Conservation (phyloP, 805 yeast species). For the Myxozyma monticola region DNA sequence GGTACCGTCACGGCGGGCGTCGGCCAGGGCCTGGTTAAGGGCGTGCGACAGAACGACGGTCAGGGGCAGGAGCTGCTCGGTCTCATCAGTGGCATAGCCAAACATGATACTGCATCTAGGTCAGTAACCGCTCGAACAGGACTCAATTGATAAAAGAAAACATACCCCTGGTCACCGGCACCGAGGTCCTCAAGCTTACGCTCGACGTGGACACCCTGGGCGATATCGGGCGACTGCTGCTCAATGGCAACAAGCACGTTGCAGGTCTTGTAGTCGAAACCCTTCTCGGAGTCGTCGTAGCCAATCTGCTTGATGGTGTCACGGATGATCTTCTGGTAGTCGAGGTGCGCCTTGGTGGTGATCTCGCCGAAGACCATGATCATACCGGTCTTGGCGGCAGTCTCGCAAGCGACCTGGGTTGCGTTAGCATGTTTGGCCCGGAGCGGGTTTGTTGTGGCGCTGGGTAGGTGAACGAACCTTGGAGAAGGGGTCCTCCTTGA, state of each 20-base stretch:
- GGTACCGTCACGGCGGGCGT: slow-evolving; percentile 94
- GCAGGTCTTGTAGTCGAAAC: slow-evolving; percentile 99
- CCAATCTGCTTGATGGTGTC: slow-evolving; percentile 99
- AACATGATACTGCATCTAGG: slow-evolving; percentile 78
- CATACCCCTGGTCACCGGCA: slow-evolving; percentile 92
- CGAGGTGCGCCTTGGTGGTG: slow-evolving; percentile 92
- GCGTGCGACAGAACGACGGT: slow-evolving; percentile 93
- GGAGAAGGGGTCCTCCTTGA: slow-evolving; percentile 91
- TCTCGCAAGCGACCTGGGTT: slow-evolving; percentile 85
- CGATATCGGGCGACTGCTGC: slow-evolving; percentile 99
- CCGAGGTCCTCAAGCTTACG: slow-evolving; percentile 93
- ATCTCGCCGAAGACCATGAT: slow-evolving; percentile 99
- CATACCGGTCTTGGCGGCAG: slow-evolving; percentile 99
- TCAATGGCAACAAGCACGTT: slow-evolving; percentile 98
- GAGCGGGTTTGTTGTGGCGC: not conserved
- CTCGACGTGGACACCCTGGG: slow-evolving; percentile 98
- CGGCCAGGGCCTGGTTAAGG: slow-evolving; percentile 94
- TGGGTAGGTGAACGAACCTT: slow-evolving; percentile 48
- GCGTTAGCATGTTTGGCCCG: not conserved
- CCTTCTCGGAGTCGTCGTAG: slow-evolving; percentile 92
- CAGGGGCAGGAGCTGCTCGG: slow-evolving; percentile 95
- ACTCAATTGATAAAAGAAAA: not conserved
- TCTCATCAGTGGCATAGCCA: slow-evolving; percentile 99
- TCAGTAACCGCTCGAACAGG: not conserved
- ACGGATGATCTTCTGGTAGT: slow-evolving; percentile 96